Conservation (phyloP, 2,329 filamentous ascomycete genomes). For the Cytospora mali region DNA sequence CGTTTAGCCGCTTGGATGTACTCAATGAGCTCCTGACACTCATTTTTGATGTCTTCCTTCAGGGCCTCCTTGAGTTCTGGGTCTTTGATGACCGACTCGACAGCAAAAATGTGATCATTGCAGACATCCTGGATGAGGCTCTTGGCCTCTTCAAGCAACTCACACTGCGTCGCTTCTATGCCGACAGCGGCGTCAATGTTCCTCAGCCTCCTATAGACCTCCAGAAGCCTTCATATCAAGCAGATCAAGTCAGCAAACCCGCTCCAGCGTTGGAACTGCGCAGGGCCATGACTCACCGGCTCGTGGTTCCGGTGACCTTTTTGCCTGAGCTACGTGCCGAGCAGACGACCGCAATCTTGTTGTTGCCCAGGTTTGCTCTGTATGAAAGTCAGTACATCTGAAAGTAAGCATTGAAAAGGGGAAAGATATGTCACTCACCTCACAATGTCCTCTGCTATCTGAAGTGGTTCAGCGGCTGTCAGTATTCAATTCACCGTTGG, state of each 20-base stretch:
- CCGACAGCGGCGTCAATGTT: conserved; percentile 56
- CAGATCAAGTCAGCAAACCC: conserved; percentile 7
- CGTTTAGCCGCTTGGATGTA: conserved; percentile 67
- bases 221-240: conserved; percentile 51
- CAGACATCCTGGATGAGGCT: conserved; percentile 79
- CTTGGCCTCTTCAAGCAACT: conserved; percentile 66
- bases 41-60: conserved; percentile 67
- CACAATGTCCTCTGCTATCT: conserved; percentile 72
- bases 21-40: conserved; percentile 80
- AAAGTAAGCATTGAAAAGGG: conserved; percentile 24
- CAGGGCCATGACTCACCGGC: conserved; percentile 66
- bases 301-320: conserved; percentile 93
- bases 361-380: conserved; percentile 64
- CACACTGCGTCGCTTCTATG: conserved; percentile 54
- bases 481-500: conserved; percentile 14
- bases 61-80: conserved; percentile 60
- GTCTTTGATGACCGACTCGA: conserved; percentile 63
- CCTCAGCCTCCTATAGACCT: conserved; percentile 61
- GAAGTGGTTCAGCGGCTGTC: conserved; percentile 21
- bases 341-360: conserved; percentile 89
- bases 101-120: conserved; percentile 77
- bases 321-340: conserved; percentile 93
- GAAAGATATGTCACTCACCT: conserved; percentile 44
- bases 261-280: not conserved
- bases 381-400: conserved; percentile 14